These are phyloP conservation scores for Rubus parviflorus DNA, from an alignment of 306 rosid genomes.

Conservation along the genomic window DNA sequence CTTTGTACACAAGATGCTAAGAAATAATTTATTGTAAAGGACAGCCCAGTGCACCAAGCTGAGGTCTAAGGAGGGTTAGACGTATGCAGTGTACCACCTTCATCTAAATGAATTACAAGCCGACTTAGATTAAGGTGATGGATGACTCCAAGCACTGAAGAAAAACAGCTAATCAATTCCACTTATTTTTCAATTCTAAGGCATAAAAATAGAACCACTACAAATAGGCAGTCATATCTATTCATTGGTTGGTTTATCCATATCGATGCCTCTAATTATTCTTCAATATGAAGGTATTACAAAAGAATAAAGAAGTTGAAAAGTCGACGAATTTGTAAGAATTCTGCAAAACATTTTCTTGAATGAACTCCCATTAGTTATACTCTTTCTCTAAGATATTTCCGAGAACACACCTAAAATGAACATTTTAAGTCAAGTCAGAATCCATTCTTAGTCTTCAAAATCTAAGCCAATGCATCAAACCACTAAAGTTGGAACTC, in stretches of 20 bases:
- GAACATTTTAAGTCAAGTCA: background rate
- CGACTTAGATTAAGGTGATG: background rate
- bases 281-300: background rate
- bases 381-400: background rate
- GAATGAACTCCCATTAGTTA: background rate
- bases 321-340: background rate
- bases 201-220: background rate
- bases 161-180: background rate
- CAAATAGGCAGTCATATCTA: background rate
- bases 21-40: background rate
- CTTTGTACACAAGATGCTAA: background rate
- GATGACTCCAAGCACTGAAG: background rate
- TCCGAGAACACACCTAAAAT: background rate
- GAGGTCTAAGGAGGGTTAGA: background rate
- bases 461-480: background rate
- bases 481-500: background rate
- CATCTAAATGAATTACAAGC: background rate
- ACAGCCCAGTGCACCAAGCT: background rate
- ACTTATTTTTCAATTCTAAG: background rate
- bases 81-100: background rate
- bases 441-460: background rate
- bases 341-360: background rate
- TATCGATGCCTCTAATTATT: background rate
- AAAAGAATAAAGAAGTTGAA: background rate
- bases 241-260: background rate